Evolutionary conservation across 495 filamentous ascomycete species (phyloP).

Genomic region (Barbatosphaeria neglecta): DNA sequence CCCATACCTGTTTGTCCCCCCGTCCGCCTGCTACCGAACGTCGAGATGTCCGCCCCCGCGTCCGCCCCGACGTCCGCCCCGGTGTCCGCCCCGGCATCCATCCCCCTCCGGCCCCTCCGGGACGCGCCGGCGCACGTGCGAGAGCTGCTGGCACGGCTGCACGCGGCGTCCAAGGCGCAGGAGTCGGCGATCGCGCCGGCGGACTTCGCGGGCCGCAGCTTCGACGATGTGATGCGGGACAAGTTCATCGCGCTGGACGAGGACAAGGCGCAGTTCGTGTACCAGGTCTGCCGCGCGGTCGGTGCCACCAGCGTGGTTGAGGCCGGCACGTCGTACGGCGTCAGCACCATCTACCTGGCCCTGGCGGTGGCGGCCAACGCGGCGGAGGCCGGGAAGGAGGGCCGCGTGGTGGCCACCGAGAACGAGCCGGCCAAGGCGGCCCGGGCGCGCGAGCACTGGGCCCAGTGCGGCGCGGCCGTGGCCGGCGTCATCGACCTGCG

Average conservation of each 20-base stretch:
- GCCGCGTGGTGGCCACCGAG: constrained; percentile 43
- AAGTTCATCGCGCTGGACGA: constrained; percentile 42
- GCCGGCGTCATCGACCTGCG: constrained; percentile 36
- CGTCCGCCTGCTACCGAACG: too few species aligned
- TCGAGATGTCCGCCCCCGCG: too few species aligned
- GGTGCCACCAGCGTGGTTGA: constrained; percentile 41
- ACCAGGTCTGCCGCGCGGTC: constrained; percentile 28
- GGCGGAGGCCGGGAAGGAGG: constrained; percentile 6
- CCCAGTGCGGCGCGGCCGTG: constrained; percentile 29
- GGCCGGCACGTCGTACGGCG: constrained; percentile 46
- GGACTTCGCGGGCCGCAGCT: background rate
- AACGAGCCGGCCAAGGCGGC: constrained; percentile 37
- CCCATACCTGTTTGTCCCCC: too few species aligned
- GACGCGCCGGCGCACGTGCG: background rate
- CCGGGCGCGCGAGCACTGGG: constrained; percentile 36
- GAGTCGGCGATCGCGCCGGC: background rate
- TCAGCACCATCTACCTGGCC: constrained; percentile 49
- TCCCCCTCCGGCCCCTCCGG: too few species aligned
- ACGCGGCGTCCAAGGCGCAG: background rate
- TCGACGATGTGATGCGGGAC: constrained; percentile 3
- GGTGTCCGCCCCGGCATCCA: too few species aligned
- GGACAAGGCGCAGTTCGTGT: constrained; percentile 40
- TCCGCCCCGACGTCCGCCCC: too few species aligned
- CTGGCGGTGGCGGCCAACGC: constrained; percentile 36
- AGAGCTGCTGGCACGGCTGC: background rate